Percentiles rank a stretch among this genome's conserved stretches.
phyloP scores from a whole-genome alignment of 192 early-diverging fungal genomes.

The Rhizoclosmatium globosum region DNA sequence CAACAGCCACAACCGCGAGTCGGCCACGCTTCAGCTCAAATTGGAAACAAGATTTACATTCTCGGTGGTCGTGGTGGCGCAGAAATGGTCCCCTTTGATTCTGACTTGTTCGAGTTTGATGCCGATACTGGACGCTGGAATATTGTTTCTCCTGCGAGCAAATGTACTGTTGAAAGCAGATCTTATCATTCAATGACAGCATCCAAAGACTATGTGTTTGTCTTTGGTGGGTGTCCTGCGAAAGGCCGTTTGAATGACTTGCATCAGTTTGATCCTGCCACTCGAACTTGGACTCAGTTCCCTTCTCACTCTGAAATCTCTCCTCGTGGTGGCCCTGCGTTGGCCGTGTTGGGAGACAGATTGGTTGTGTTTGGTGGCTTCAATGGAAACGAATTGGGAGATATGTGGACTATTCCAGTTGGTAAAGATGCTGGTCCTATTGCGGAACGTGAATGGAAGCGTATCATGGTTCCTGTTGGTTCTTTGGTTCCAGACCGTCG shows the following conservation, averaged over 20 bases:
- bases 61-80: slow-evolving; percentile 15
- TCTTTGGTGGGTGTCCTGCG: slow-evolving; percentile 17
- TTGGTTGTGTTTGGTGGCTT: slow-evolving; percentile 17
- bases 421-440: background rate
- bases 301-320: background rate
- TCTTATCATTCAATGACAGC: slow-evolving; percentile 24
- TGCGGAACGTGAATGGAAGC: background rate
- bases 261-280: background rate
- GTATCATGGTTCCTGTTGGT: background rate
- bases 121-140: background rate
- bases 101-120: slow-evolving; percentile 15
- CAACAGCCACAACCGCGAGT: slow-evolving; percentile 11
- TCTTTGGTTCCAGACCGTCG: background rate
- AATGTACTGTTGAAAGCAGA: background rate
- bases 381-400: slow-evolving; percentile 12
- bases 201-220: background rate
- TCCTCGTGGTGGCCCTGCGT: background rate
- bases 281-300: background rate
- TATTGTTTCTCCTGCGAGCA: background rate
- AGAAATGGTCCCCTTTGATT: slow-evolving; percentile 14
- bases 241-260: slow-evolving; percentile 17
- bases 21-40: slow-evolving; percentile 14
- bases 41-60: slow-evolving; percentile 7
- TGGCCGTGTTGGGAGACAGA: background rate
- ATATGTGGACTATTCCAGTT: background rate